phyloP scores from a whole-genome alignment of 164 flowering plant species.

The Tetracentron sinense region DNA sequence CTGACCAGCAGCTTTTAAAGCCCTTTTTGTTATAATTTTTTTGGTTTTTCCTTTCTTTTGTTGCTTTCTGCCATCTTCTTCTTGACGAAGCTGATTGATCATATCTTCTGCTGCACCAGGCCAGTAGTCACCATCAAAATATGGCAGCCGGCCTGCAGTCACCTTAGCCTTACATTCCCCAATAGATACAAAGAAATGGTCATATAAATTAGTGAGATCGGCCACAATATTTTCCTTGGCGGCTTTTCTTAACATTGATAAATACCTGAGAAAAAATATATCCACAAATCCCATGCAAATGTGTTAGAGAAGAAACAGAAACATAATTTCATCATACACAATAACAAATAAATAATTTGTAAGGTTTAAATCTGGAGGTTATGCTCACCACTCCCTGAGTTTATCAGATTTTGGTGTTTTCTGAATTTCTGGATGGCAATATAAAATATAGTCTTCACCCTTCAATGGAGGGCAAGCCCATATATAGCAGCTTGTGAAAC shows the following conservation, averaged over 20 bases:
- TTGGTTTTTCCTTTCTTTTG: constrained; percentile 81
- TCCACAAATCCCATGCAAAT: background rate
- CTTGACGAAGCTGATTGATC: constrained; percentile 80
- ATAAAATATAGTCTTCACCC: constrained; percentile 97
- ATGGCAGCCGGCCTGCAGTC: constrained; percentile 94
- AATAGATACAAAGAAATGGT: constrained; percentile 75
- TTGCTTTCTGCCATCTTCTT: constrained; percentile 85
- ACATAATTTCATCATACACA: background rate
- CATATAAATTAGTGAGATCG: constrained; percentile 84
- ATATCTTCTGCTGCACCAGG: constrained; percentile 99
- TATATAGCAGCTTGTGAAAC: constrained; percentile 96
- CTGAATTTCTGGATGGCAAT: constrained; percentile 99
- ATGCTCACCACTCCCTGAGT: constrained; percentile 89
- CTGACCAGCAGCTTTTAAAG: constrained; percentile 92
- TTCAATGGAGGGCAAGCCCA: constrained; percentile 99
- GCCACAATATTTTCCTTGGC: constrained; percentile 75
- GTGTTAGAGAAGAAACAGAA: background rate
- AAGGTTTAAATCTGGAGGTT: background rate
- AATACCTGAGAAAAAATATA: constrained; percentile 59
- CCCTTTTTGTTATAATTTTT: constrained; percentile 87
- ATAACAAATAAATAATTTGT: background rate
- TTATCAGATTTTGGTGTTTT: constrained; percentile 98
- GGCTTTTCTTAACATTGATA: constrained; percentile 91
- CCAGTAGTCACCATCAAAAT: constrained; percentile 99
- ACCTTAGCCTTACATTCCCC: constrained; percentile 95